Evolutionary conservation across 2,329 filamentous ascomycete genomes (phyloP).

Genomic region (Davidsoniella neocaledoniae): DNA sequence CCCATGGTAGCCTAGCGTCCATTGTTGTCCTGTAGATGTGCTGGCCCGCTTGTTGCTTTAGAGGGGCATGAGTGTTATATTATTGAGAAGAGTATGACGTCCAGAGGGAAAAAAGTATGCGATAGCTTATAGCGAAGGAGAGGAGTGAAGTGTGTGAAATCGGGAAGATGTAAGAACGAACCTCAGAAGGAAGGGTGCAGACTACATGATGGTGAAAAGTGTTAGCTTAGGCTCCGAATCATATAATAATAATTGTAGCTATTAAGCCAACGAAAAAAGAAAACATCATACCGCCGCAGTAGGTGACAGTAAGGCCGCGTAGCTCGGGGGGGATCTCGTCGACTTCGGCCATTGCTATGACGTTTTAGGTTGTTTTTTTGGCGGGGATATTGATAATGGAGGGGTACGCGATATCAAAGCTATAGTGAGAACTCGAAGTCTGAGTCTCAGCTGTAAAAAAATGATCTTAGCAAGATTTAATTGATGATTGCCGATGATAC

Average conservation of each 20-base stretch:
- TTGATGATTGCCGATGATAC: neutral
- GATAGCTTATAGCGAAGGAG: too few species aligned
- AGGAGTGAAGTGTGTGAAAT: too few species aligned
- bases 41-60: neutral
- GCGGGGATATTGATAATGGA: neutral
- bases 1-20: too few species aligned
- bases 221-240: conserved; percentile 1
- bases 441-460: too few species aligned
- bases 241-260: neutral
- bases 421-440: too few species aligned
- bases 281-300: conserved; percentile 41
- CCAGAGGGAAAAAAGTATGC: too few species aligned
- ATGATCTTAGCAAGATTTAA: too few species aligned
- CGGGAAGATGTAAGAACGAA: conserved; percentile 19
- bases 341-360: conserved; percentile 10
- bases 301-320: conserved; percentile 23
- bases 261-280: neutral
- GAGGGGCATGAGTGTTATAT: too few species aligned
- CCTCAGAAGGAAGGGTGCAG: conserved; percentile 49
- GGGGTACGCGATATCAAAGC: neutral
- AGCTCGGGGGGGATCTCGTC: conserved; percentile 10
- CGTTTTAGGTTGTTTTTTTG: neutral
- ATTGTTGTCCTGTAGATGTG: too few species aligned
- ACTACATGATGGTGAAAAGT: conserved; percentile 24
- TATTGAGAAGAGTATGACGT: too few species aligned